Evolutionary conservation across 306 rosid genomes (phyloP), one percentile per base, ranked within the genome.

Genomic region (Cicer cuneatum): DNA sequence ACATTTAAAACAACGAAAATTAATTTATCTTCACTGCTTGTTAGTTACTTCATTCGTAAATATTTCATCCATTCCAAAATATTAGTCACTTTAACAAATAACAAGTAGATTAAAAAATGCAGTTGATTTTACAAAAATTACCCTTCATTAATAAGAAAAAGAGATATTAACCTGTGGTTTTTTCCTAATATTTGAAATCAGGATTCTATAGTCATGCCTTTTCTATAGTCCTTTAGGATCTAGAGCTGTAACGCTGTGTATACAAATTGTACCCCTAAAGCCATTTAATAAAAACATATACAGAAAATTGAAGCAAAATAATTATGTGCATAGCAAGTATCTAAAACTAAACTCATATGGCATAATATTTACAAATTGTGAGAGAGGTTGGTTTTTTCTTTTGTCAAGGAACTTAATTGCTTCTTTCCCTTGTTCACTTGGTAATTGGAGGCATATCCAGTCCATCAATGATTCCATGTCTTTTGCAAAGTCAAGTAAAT

Each of bases 381-480:
- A 86, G 76, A 82, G 86, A 37, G 95, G 83, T 38, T 88, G 84
- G 2, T 59, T 82, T 85, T 84, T 83, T 49, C 80, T 87, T 65
- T 79, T 79, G 82, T 86, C 93, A 47, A 94, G 82, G 60, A 85
- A 86, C 68, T 81, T 86, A 45, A 94, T 81, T 74, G 96, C 91
- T 82, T 91, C 95, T 86, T 94, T 94, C 69, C 92, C 90, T 10
- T 81, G 73, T 73, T 91, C 92, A 84, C 83, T 85, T 60, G 98
- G 97, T 78, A 94, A 82, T 68, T 91, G 96, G 58, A 91, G 95
- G 85, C 96, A 91, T 37, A 91, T 80, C 98, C 97, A 94, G 54
- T 94, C 98, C 47, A 94, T 82, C 80, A 94, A 83, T 5, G 97
- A 88, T 49, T 91, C 99, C 59, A 90, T 79, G 83, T 94, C 95